Evolutionary conservation across 345 rosid genomes (phyloP).

Genomic region (Linum trigynum): DNA sequence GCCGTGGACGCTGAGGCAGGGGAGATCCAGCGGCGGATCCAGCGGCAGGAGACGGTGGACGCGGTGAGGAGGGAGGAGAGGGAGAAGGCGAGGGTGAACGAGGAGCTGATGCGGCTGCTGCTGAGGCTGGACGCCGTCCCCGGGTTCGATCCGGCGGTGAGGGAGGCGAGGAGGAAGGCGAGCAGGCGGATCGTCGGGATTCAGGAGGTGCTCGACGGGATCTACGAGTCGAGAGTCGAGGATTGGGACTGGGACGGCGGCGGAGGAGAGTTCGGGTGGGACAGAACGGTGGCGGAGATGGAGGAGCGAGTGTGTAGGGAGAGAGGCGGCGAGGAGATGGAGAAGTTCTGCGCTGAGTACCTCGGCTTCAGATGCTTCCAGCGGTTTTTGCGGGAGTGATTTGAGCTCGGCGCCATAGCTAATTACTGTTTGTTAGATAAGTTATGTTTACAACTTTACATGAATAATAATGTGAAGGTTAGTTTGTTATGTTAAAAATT

Average conservation of each 20-base stretch:
- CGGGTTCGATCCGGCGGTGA: constrained; percentile 53
- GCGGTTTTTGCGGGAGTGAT: constrained; percentile 49
- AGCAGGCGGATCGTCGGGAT: constrained; percentile 74
- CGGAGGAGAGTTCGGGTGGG: constrained; percentile 27
- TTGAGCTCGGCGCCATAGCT: no score
- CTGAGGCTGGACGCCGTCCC: constrained; percentile 77
- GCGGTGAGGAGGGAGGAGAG: constrained; percentile 45
- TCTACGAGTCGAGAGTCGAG: constrained; percentile 29
- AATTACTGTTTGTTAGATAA: no score
- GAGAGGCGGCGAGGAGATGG: constrained; percentile 80
- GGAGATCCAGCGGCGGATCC: constrained; percentile 53
- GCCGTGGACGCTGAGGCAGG: constrained; percentile 50
- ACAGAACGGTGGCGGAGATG: constrained; percentile 44
- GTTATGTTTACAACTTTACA: no score
- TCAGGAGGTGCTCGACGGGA: constrained; percentile 73
- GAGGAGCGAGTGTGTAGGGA: constrained; percentile 60
- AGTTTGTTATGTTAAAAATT: no score
- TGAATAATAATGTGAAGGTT: no score
- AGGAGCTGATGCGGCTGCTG: constrained; percentile 65
- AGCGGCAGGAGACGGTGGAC: constrained; percentile 79
- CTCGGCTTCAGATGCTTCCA: constrained; percentile 84
- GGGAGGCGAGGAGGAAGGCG: constrained; percentile 78
- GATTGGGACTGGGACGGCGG: constrained; percentile 11
- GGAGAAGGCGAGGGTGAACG: constrained; percentile 71
- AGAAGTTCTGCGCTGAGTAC: constrained; percentile 67